Evolutionary conservation across 352 stramenopile species (phyloP).

Genomic region (Pythium sukuiense): DNA sequence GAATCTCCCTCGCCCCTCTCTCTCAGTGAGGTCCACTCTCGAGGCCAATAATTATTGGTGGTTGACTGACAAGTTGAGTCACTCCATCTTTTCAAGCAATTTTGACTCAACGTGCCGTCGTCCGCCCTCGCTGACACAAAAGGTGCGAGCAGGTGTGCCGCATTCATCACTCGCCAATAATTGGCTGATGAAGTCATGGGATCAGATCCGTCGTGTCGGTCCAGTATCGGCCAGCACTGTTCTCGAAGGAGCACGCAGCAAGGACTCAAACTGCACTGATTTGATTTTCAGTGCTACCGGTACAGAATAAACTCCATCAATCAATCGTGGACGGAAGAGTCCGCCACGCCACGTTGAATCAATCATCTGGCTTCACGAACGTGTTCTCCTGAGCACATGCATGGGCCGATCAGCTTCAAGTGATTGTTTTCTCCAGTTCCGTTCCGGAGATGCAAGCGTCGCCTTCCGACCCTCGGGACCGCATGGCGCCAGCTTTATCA

Average conservation of each 20-base stretch:
- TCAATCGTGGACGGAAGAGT: background rate
- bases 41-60: background rate
- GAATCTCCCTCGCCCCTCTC: background rate
- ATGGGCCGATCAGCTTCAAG: background rate
- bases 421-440: background rate
- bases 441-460: constrained; percentile 6
- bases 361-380: constrained; percentile 1
- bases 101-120: background rate
- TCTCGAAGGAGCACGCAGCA: background rate
- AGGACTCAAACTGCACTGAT: background rate
- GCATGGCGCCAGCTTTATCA: constrained; percentile 13
- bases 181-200: constrained; percentile 15
- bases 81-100: background rate
- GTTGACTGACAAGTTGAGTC: background rate
- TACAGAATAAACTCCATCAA: background rate
- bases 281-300: background rate
- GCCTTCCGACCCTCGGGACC: constrained; percentile 1
- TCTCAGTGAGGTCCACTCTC: background rate
- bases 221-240: background rate
- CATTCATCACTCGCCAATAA: background rate
- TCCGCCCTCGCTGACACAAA: background rate
- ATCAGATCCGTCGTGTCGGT: background rate
- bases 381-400: constrained; percentile 1
- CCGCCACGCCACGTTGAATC: background rate
- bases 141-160: background rate